Percentiles rank a stretch among this genome's conserved stretches.
These are phyloP conservation scores for Dryadomyces quercivorus DNA, from an alignment of 2,329 filamentous ascomycete species.

Conservation along the genomic window DNA sequence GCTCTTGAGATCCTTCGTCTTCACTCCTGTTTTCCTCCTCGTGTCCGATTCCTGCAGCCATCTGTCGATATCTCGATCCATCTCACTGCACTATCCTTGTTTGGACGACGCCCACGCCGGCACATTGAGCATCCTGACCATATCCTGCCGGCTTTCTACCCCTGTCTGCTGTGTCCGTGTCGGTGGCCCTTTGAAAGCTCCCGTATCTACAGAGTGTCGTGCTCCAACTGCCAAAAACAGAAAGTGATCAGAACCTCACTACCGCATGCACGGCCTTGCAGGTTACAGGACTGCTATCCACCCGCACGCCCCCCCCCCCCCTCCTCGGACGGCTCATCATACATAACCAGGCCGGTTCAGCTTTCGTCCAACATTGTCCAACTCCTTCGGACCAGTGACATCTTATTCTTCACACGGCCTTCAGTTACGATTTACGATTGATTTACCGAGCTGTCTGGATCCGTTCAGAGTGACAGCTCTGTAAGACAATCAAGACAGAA, in stretches of 20 bases:
- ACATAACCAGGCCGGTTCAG: conserved; percentile 1
- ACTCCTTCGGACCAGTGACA: not conserved
- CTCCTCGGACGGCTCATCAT: not conserved
- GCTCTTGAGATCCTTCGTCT: not conserved
- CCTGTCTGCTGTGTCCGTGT: not conserved
- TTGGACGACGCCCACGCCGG: not conserved
- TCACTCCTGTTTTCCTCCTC: not conserved
- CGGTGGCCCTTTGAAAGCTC: not conserved
- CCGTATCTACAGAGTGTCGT: not conserved
- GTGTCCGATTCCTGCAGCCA: not conserved
- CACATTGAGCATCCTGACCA: not conserved
- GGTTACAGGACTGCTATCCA: not conserved
- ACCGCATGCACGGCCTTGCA: not conserved
- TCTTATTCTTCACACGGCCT: no score
- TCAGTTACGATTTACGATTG: no score
- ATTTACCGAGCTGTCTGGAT: no score
- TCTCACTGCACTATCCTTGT: not conserved
- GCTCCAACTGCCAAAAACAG: conserved; percentile 8
- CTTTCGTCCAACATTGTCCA: not conserved
- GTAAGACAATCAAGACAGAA: not conserved
- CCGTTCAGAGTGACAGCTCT: not conserved
- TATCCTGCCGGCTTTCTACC: not conserved
- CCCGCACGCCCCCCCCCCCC: not conserved
- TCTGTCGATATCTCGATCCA: not conserved
- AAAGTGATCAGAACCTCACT: conserved; percentile 3